phyloP scores from a whole-genome alignment of 78 protist genomes.

The Speleostelium caveatum region DNA sequence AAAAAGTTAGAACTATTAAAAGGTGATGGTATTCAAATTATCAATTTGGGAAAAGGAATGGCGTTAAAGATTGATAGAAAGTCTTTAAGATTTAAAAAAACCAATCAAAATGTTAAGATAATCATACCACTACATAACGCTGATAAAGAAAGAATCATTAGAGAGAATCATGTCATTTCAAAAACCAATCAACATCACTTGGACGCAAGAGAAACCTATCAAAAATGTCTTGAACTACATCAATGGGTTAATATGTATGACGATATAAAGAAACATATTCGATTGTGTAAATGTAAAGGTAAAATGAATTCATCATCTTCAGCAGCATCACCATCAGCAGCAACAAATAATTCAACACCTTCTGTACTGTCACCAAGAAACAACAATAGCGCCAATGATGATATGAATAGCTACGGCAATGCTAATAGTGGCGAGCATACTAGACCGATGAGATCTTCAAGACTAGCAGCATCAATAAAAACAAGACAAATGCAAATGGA shows the following conservation, averaged over 20 bases:
- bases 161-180: background rate
- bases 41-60: background rate
- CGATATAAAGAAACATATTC: too few relatives aligned
- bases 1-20: background rate
- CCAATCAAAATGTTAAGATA: background rate
- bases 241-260: too few relatives aligned
- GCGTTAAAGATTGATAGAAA: background rate
- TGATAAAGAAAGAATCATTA: background rate
- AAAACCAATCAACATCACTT: background rate
- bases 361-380: background rate
- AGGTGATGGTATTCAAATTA: background rate
- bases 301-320: background rate
- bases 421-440: too few relatives aligned
- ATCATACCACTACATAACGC: background rate
- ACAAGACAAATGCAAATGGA: background rate
- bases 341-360: background rate
- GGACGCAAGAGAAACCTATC: background rate
- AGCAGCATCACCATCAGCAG: too few relatives aligned
- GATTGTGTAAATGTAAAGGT: background rate
- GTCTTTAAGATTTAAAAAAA: background rate
- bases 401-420: too few relatives aligned
- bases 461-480: background rate
- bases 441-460: too few relatives aligned
- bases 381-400: too few relatives aligned
- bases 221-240: background rate